Conservation (phyloP, 2,329 filamentous ascomycete genomes). For the Sphaerulina vaccinii region DNA sequence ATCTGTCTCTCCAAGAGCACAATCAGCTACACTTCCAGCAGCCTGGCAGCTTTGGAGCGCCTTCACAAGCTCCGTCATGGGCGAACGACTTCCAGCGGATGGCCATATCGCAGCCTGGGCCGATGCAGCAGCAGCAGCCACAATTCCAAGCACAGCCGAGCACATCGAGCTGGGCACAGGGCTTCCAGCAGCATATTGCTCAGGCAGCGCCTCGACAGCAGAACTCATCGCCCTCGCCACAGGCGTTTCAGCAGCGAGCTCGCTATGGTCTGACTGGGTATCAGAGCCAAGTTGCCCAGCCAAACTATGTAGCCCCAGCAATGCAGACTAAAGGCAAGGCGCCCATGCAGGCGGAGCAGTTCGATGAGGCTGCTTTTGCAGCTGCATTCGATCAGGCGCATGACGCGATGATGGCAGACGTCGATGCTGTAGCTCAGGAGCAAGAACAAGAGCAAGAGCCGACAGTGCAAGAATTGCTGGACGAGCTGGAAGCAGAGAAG, state of each 20-base stretch:
- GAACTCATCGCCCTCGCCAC: conserved; percentile 30
- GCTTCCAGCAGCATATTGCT: conserved; percentile 53
- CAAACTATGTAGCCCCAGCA: conserved; percentile 15
- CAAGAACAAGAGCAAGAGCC: conserved; percentile 16
- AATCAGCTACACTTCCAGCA: conserved; percentile 40
- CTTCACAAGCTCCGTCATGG: conserved; percentile 43
- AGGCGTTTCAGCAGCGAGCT: conserved; percentile 35
- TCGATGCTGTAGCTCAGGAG: conserved; percentile 20
- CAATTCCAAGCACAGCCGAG: conserved; percentile 40
- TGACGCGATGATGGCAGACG: conserved; percentile 39
- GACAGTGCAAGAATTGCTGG: conserved; percentile 14
- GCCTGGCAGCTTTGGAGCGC: conserved; percentile 32
- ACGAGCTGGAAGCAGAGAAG: conserved; percentile 23
- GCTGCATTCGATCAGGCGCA: conserved; percentile 53
- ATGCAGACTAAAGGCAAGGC: conserved; percentile 35
- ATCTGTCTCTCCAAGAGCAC: conserved; percentile 42
- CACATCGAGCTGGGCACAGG: conserved; percentile 54
- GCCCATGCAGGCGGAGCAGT: conserved; percentile 40
- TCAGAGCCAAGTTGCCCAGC: conserved; percentile 32
- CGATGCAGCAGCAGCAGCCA: conserved; percentile 49
- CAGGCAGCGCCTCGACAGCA: conserved; percentile 36
- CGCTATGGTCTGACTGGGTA: conserved; percentile 32
- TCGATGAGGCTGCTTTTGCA: conserved; percentile 58
- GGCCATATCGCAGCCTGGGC: conserved; percentile 41
- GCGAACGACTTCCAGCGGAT: conserved; percentile 52